Evolutionary conservation across 176 grass and related monocot genomes (phyloP).

Genomic region (Luzula sylvatica): DNA sequence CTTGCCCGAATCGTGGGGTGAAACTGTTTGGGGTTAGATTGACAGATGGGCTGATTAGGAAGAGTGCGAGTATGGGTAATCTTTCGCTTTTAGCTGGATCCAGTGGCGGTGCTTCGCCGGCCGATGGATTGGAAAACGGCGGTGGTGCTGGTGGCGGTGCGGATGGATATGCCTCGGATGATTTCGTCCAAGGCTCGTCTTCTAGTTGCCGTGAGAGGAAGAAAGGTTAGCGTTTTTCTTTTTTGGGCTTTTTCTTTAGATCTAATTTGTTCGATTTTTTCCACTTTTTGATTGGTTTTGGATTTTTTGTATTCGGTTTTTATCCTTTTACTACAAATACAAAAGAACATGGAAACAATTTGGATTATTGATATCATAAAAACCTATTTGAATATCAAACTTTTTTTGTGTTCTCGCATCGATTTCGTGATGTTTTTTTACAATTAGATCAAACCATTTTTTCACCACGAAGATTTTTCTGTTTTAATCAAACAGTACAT

Average conservation of each 20-base stretch:
- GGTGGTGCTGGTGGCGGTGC: conserved; percentile 15
- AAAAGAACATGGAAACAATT: no score
- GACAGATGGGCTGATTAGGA: conserved; percentile 88
- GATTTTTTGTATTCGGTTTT: neutral
- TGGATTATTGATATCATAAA: no score
- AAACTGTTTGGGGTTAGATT: conserved; percentile 92
- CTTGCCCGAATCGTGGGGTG: conserved; percentile 88
- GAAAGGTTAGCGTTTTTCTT: conserved; percentile 50
- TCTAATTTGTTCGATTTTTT: neutral
- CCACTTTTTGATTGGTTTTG: neutral
- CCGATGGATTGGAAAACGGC: conserved; percentile 37
- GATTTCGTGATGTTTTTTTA: no score
- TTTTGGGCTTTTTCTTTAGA: neutral
- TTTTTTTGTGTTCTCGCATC: no score
- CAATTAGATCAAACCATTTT: no score
- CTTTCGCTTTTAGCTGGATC: conserved; percentile 84
- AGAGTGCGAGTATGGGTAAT: conserved; percentile 97
- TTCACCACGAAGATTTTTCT: no score
- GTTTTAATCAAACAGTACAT: no score
- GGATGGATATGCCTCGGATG: conserved; percentile 85
- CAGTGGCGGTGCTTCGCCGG: conserved; percentile 66
- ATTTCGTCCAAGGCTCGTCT: conserved; percentile 82
- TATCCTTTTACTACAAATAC: neutral
- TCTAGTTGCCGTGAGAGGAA: conserved; percentile 92
- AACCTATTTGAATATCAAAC: no score